A percentile compares a stretch with the other conserved stretches of the same genome.
These are phyloP conservation scores for Dothiorella sarmentorum DNA, from an alignment of 2,329 filamentous ascomycete genomes.

Conservation along the genomic window DNA sequence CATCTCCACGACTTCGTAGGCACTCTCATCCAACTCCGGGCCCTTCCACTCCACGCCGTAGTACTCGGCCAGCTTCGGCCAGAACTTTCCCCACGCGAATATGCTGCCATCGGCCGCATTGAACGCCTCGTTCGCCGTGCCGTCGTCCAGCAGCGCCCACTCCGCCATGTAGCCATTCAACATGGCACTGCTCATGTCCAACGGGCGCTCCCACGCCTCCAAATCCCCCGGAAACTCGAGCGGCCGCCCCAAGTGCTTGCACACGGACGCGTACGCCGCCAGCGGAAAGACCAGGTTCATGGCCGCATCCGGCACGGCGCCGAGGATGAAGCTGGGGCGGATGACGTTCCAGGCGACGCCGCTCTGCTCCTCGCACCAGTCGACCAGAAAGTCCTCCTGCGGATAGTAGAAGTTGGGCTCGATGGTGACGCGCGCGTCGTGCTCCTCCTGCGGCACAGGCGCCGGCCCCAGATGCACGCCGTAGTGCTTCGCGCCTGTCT, in stretches of 20 bases:
- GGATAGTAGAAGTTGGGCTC: slow-evolving; percentile 56
- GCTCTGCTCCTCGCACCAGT: slow-evolving; percentile 39
- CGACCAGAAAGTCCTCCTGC: slow-evolving; percentile 50
- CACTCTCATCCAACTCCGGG: slow-evolving; percentile 27
- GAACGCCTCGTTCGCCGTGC: slow-evolving; percentile 46
- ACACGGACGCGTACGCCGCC: slow-evolving; percentile 50
- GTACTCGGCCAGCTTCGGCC: slow-evolving; percentile 46
- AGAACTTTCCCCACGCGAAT: slow-evolving; percentile 49
- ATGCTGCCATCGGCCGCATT: slow-evolving; percentile 47
- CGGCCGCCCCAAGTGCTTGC: slow-evolving; percentile 39
- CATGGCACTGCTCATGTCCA: slow-evolving; percentile 43
- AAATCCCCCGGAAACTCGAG: slow-evolving; percentile 47
- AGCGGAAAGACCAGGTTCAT: slow-evolving; percentile 51
- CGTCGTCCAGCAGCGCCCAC: slow-evolving; percentile 47
- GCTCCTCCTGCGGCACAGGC: slow-evolving; percentile 45
- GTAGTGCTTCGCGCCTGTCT: slow-evolving; percentile 55
- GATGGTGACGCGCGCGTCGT: slow-evolving; percentile 42
- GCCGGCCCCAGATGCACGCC: slow-evolving; percentile 48
- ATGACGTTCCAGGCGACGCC: slow-evolving; percentile 45
- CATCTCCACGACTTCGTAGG: slow-evolving; percentile 25
- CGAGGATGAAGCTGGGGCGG: slow-evolving; percentile 49
- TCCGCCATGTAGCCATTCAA: slow-evolving; percentile 50
- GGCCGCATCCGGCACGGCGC: slow-evolving; percentile 47
- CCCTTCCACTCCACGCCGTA: slow-evolving; percentile 41
- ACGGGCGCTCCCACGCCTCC: slow-evolving; percentile 43